phyloP scores from a whole-genome alignment of 1,284 basidiomycete genomes.

The Cerrena zonata region DNA sequence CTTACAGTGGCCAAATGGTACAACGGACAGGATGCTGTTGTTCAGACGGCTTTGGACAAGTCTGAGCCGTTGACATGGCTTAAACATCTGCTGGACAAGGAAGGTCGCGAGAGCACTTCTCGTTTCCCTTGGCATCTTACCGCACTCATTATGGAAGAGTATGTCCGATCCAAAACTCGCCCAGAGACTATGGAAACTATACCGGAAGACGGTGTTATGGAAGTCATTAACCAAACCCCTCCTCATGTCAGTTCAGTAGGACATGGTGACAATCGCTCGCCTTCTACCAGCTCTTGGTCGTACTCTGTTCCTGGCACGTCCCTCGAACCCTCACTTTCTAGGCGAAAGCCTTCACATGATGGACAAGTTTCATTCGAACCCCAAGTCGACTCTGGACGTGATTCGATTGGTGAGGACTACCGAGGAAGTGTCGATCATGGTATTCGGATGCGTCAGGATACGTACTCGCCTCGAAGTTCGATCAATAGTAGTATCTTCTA shows the following conservation, averaged over 20 bases:
- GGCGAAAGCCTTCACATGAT: conserved; percentile 32
- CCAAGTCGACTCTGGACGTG: conserved; percentile 25
- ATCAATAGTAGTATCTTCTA: conserved; percentile 35
- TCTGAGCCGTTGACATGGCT: conserved; percentile 68
- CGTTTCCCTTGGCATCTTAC: conserved; percentile 58
- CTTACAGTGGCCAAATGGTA: conserved; percentile 56
- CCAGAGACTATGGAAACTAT: conserved; percentile 41
- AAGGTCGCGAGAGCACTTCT: conserved; percentile 23
- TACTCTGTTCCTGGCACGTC: conserved; percentile 32
- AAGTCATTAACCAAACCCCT: conserved; percentile 15
- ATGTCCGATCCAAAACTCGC: conserved; percentile 35
- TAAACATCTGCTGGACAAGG: conserved; percentile 52
- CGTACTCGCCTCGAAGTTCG: conserved; percentile 30
- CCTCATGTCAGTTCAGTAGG: conserved; percentile 28
- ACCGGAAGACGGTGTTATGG: conserved; percentile 32
- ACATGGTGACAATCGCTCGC: conserved; percentile 26
- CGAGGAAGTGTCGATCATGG: conserved; percentile 37
- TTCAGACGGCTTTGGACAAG: conserved; percentile 47
- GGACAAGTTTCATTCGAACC: conserved; percentile 41
- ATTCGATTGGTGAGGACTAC: conserved; percentile 37
- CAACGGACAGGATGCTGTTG: conserved; percentile 37
- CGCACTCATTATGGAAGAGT: conserved; percentile 64
- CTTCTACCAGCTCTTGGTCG: conserved; percentile 26
- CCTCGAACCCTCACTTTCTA: conserved; percentile 37
- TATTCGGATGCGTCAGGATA: conserved; percentile 17